Conservation (phyloP, 1,139 yeast species). For the Candida neerlandica region DNA sequence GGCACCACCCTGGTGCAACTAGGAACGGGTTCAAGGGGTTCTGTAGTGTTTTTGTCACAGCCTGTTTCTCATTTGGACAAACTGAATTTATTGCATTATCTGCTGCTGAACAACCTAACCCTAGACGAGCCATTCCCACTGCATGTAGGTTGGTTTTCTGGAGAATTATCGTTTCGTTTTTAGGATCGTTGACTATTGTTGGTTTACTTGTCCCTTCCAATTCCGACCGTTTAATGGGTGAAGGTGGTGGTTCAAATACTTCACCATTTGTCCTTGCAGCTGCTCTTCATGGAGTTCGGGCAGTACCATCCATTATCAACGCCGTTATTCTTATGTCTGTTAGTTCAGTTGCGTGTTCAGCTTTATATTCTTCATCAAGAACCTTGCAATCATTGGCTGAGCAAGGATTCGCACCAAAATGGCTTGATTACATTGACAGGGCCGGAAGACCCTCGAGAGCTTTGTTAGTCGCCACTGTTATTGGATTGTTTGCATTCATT, state of each 20-base stretch:
- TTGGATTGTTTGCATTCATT: constrained; percentile 35
- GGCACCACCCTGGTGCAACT: constrained; percentile 47
- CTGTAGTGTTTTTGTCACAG: constrained; percentile 41
- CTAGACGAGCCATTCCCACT: constrained; percentile 42
- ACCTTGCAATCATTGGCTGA: constrained; percentile 46
- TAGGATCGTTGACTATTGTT: constrained; percentile 44
- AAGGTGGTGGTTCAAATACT: constrained; percentile 39
- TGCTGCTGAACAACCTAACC: constrained; percentile 46
- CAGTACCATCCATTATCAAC: constrained; percentile 44
- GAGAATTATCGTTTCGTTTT: constrained; percentile 40
- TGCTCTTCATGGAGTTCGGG: constrained; percentile 39
- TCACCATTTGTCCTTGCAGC: constrained; percentile 52
- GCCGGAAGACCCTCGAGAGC: constrained; percentile 48
- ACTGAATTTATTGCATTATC: constrained; percentile 44
- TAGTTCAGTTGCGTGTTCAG: constrained; percentile 48
- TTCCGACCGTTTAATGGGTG: constrained; percentile 43
- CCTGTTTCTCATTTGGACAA: constrained; percentile 43
- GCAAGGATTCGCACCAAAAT: constrained; percentile 46
- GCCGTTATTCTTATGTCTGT: constrained; percentile 48
- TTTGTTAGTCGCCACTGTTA: constrained; percentile 33
- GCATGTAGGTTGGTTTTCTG: constrained; percentile 46
- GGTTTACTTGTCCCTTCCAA: constrained; percentile 46
- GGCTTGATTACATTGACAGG: constrained; percentile 45
- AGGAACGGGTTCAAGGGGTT: constrained; percentile 38
- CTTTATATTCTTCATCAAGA: constrained; percentile 48